phyloP scores from a whole-genome alignment of 2,329 filamentous ascomycete species.

The Cercospora berteroae region DNA sequence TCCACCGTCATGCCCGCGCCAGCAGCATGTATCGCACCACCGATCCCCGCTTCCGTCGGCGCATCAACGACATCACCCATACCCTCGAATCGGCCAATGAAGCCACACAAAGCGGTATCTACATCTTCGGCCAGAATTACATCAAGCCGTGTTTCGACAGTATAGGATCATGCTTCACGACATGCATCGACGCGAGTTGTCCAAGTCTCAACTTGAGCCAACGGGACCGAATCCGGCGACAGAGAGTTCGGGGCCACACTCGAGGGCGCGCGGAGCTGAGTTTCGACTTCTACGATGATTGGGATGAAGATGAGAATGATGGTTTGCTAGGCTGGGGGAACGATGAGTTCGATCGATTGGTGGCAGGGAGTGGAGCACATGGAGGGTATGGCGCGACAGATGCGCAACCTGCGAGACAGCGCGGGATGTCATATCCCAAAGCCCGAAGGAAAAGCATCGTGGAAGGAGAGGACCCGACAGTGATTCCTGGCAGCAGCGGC shows the following conservation, averaged over 20 bases:
- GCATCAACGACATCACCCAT: constrained; percentile 87
- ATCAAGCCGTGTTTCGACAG: constrained; percentile 74
- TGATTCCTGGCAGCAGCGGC: constrained; percentile 86
- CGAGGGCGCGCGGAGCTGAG: constrained; percentile 71
- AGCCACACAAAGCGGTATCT: constrained; percentile 85
- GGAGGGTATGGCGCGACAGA: constrained; percentile 38
- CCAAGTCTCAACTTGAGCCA: constrained; percentile 39
- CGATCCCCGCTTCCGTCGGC: constrained; percentile 87
- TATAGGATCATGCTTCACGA: constrained; percentile 63
- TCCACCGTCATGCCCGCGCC: not conserved
- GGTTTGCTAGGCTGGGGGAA: constrained; percentile 70
- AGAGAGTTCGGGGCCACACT: constrained; percentile 61
- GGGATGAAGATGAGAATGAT: constrained; percentile 69
- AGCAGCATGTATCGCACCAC: constrained; percentile 56
- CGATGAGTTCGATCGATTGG: constrained; percentile 80
- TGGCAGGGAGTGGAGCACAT: constrained; percentile 63
- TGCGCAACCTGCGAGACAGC: constrained; percentile 62
- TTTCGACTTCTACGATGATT: constrained; percentile 98
- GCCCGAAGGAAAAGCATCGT: constrained; percentile 56
- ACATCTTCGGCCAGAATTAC: constrained; percentile 83
- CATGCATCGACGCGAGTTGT: constrained; percentile 60
- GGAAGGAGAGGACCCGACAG: constrained; percentile 67
- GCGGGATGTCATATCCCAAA: constrained; percentile 77
- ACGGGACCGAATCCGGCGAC: constrained; percentile 57
- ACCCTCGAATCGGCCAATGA: constrained; percentile 89